Evolutionary conservation across 2,329 filamentous ascomycete genomes (phyloP), one percentile per base, ranked within the genome.

Genomic region (Emergomyces pasteurianus): DNA sequence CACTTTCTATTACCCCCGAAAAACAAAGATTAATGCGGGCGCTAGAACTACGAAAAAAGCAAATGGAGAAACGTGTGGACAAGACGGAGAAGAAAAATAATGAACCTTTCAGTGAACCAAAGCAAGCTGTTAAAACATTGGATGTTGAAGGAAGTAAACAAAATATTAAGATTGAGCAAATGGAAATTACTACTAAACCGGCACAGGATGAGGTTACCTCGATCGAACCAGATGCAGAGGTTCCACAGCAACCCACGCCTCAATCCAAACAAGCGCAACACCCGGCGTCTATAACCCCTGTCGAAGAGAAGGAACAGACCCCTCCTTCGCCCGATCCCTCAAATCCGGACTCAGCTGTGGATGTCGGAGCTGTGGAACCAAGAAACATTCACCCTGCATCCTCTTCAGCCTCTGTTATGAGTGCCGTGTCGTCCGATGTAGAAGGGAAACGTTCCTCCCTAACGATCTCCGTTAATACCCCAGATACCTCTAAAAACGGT

Each of bases 21-120:
- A 97, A 95, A 77, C 85, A 89, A 63, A 83, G 94, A 60, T 79
- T 99, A 64, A 92, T 96, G 89, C 96, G 95, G 77, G 94, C 94
- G 8, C 82, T 96, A 76, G 89, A 96, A 73, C 75, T 96, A 66
- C 83, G 92, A 58, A 94, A 95, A 74, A 90, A 88, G 75, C 91
- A 90, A 73, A 85, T 86, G 71, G 72, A 70, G 43, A 74, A 72
- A 62, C 70, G 71, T 40, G 72, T 71, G 10, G 66, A 36, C 67
- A 64, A 71, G 59, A 67, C 64, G 23, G 71, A 70, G 60, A 69
- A 67, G 57, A 70, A 67, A 60, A 26, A 61, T 61, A 12, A 50
- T 56, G 31, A 28, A 56, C 34, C 61, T 65, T 50, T n/a, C 26
- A 50, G 53, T 59, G 60, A 50, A 28, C 18, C 46, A 23, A n/a